phyloP scores from a whole-genome alignment of 805 yeast species.

The Hanseniaspora guilliermondii region DNA sequence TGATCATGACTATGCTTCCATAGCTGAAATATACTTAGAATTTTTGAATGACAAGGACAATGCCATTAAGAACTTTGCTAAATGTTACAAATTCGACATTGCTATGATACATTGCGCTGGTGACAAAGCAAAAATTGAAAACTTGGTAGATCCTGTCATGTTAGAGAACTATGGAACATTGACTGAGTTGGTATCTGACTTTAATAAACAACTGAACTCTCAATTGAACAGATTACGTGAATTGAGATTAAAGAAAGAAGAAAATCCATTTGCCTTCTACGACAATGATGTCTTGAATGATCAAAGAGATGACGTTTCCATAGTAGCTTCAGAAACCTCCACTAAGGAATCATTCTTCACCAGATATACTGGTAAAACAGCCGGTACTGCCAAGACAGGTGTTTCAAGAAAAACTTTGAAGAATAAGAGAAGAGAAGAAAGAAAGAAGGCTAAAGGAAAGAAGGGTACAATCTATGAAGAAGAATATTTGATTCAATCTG shows the following conservation, averaged over 20 bases:
- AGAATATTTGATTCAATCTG: conserved; percentile 78
- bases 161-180: conserved; percentile 79
- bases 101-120: conserved; percentile 45
- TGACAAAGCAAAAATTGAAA: conserved; percentile 36
- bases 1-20: conserved; percentile 61
- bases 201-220: conserved; percentile 70
- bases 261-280: conserved; percentile 77
- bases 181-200: conserved; percentile 88
- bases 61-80: conserved; percentile 59
- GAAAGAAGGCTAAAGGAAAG: conserved; percentile 92
- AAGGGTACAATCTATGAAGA: conserved; percentile 97
- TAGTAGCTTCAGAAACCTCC: conserved; percentile 89
- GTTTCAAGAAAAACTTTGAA: conserved; percentile 87
- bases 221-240: conserved; percentile 78
- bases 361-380: conserved; percentile 89
- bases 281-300: conserved; percentile 48
- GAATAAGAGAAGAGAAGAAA: conserved; percentile 85
- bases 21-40: conserved; percentile 61
- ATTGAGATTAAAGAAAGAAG: conserved; percentile 65
- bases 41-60: conserved; percentile 49
- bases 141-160: conserved; percentile 56
- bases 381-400: conserved; percentile 93
- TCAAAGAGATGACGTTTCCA: conserved; percentile 83
- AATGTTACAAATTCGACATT: conserved; percentile 58
- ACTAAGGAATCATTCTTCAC: conserved; percentile 89